Evolutionary conservation across 495 filamentous ascomycete species (phyloP), one percentile per base, ranked within the genome.

Genomic region (Tirmania nivea): DNA sequence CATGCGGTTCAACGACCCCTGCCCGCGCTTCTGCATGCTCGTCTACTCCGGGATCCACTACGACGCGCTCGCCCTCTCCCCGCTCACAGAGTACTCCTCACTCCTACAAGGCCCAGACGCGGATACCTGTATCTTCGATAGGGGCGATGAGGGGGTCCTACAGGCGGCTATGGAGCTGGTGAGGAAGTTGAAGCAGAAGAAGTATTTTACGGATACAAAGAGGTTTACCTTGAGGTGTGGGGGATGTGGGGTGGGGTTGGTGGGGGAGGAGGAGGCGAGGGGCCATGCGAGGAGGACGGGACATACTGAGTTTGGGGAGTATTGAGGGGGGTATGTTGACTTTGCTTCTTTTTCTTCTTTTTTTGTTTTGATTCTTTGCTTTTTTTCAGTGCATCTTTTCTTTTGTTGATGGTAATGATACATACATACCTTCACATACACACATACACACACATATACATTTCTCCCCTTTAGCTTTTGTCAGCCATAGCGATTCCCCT

Each of bases 41-140:
- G 78, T 95, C 1, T 97, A 95, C 66, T 88, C 83, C 0, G 87
- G 86, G 0, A 89, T 96, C 52, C 90, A 97, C 62, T 97, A 97
- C 65, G 90, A 97, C 65, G 78, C 82, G n/a, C 78, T 95, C 51
- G 84, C 82, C 0, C 73, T 92, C 59, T 77, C 74, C 10, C 80
- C 81, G 1, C 74, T 75, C 55, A 69, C 80, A 10, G 70, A 77
- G 55, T 69, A 74, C 11, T 45, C 39, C 2, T 45, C 9, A 14
- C 9, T 19, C 39, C 17, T 19, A 4, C 39, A 14, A 14, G 73
- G 78, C 10, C 72, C 84, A 5, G 77, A 86, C 19, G 75, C 79
- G 52, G 90, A 97, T 59, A 75, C 78, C 21, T 83, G 84, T 49
- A 74, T 85, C 8, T 97, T 93, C 70, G 72, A 80, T 34, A 71